Evolutionary conservation across 441 rosid genomes (phyloP), one percentile per base, ranked within the genome.

Genomic region (Lepidium campestre): DNA sequence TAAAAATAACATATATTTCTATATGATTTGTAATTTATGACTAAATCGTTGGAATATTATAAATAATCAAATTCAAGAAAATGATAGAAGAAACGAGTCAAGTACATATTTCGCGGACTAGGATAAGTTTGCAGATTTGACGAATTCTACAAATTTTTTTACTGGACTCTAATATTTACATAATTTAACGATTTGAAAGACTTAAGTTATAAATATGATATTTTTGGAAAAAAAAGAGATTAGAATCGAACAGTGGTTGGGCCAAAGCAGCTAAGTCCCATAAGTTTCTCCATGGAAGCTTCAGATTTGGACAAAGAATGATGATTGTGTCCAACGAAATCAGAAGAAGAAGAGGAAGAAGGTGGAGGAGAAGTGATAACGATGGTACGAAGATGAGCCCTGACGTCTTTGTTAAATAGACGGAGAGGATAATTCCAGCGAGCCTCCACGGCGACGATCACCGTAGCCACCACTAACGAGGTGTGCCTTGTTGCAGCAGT

Each of bases 361-460:
- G 61, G 55, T 61, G 68, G 0, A 23, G 49, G 68, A 0, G 62
- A 53, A 3, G 68, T 44, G 36, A 22, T 48, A 62, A 57, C 68
- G 19, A 70, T 25, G 49, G 57, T 48, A 62, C 74, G 62, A 14
- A 62, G 68, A 70, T 68, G 74, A 44, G 63, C 47, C 48, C 8
- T 70, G 6, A 70, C 74, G 36, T 70, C 74, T 53, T 70, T 70
- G 62, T 70, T 44, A 34, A 62, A 62, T 2, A 62, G 0, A 10
- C 74, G 74, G 25, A 70, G 31, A 23, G 74, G 74, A 53, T 53
- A 61, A 15, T 70, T 70, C 74, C 62, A 62, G 4, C 74, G 62
- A 52, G 74, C 57, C 41, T 62, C 68, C 13, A 70, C 57, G 22
- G 68, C 74, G 23, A 68, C 56, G 15, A 70, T 53, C 7, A 34